Evolutionary conservation across 257 asterid species (phyloP), one percentile per base, ranked within the genome.

Genomic region (Ocimum tenuiflorum): DNA sequence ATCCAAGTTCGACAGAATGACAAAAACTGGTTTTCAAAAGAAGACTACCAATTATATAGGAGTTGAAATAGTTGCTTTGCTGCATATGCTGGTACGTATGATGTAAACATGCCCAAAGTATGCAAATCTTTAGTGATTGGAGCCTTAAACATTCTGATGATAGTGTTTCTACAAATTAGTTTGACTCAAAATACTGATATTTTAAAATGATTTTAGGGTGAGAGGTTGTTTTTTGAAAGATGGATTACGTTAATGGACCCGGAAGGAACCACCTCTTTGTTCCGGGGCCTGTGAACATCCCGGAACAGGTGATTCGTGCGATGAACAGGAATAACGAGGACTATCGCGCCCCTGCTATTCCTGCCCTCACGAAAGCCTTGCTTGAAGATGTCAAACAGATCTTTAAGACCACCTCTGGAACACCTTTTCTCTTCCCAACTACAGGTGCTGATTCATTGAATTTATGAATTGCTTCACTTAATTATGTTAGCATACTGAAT

Each of bases 281-380:
- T 68, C 99, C 99, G n/a, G 99, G 99, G 22, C 99, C 99, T 6
- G 99, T 94, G 43, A 94, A 94, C 53, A 94, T 94, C 83, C 99
- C 99, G 20, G 99, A 94, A 3, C 99, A 88, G 70, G 86, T 94
- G 69, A 65, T 94, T 38, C 97, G 99, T 49, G 99, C 99, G 0
- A 94, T 94, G 99, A 94, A 79, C 95, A 39, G 99, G 39, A 94
- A 94, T 83, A 94, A 94, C 12, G 99, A 94, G 79, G 99, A 94
- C 65, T 94, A 94, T 27, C 91, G 99, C n/a, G 82, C 99, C 62
- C 97, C 99, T 0, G 99, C 97, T 7, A 2, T 94, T 75, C 99
- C 99, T 0, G 95, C 97, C 1, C 77, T 94, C 27, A 94, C 99
- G 0, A 94, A 90, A 70, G 65, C 61, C 41, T 82, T 94, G 45